Evolutionary conservation across 257 asterid species (phyloP), one percentile per base, ranked within the genome.

Genomic region (Apocynum venetum): DNA sequence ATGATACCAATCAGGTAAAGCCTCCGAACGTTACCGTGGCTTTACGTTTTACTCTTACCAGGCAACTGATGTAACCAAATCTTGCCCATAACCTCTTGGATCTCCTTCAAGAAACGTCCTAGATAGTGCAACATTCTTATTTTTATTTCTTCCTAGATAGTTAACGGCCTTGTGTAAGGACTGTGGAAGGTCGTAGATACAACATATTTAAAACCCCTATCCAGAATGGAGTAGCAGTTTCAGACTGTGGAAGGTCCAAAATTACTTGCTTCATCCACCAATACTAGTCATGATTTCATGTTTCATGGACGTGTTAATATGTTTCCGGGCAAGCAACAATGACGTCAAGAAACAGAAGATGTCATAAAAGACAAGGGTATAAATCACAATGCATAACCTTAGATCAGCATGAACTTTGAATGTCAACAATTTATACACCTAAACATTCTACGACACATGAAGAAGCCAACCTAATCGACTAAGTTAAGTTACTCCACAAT

Each of bases 401-500:
- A 43, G 41, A 77, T 56, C 46, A 55, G 76, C 57, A 73, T 76
- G 43, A 70, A 71, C 80, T 77, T 25, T 25, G 9, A 35, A 52
- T 3, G 76, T 65, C 46, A 76, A 79, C 11, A 63, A 75, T 76
- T 74, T 80, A 76, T 69, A 78, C 76, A 82, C 68, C 78, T 80
- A 75, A 85, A 80, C 76, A 68, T 75, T 79, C 89, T 83, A 80
- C 76, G 75, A 57, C 79, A 36, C 52, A 77, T 74, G 47, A 43
- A 57, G 68, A 71, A 71, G 52, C 68, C 78, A n/a, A 81, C 44
- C 88, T 82, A 77, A 57, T 38, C 74, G 65, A 57, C 83, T 74
- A 78, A 65, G 47, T 73, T 73, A 77, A 72, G 53, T 75, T 76
- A 84, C 85, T 74, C 81, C 84, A 78, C 83, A 80, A 76, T 63